Conservation (phyloP, 805 yeast species). For the Ogataea zsoltii region DNA sequence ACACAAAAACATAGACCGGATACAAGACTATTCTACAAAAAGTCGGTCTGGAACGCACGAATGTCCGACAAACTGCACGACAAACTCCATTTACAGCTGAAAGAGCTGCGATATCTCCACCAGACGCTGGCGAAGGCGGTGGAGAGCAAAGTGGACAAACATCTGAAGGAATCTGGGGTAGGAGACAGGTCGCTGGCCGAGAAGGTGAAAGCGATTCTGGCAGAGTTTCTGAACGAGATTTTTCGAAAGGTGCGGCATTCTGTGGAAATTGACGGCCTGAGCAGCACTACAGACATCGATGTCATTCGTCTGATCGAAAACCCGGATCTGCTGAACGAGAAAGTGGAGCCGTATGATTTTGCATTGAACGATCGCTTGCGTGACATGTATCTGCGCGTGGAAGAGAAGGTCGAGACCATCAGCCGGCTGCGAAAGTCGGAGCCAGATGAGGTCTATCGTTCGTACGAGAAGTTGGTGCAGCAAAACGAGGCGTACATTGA, state of each 20-base stretch:
- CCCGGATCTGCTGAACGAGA: constrained; percentile 28
- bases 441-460: constrained; percentile 43
- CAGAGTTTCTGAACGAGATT: constrained; percentile 48
- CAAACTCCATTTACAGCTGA: constrained; percentile 49
- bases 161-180: constrained; percentile 15
- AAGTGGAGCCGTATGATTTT: constrained; percentile 70
- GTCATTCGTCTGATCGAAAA: constrained; percentile 11
- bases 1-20: background rate
- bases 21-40: background rate
- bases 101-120: constrained; percentile 54
- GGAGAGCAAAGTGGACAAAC: constrained; percentile 42
- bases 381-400: constrained; percentile 57
- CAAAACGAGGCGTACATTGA: constrained; percentile 18
- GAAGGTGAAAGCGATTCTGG: constrained; percentile 44
- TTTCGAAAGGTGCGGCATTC: constrained; percentile 60
- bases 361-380: constrained; percentile 62
- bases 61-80: constrained; percentile 34
- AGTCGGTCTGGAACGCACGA: no score
- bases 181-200: constrained; percentile 24
- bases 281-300: constrained; percentile 1
- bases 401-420: constrained; percentile 57
- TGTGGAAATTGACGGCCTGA: constrained; percentile 58
- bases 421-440: constrained; percentile 54
- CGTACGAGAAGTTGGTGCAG: constrained; percentile 35
- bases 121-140: constrained; percentile 43